These are phyloP conservation scores for Glebionis coronaria DNA, from an alignment of 129 eudicot genomes.

Conservation along the genomic window DNA sequence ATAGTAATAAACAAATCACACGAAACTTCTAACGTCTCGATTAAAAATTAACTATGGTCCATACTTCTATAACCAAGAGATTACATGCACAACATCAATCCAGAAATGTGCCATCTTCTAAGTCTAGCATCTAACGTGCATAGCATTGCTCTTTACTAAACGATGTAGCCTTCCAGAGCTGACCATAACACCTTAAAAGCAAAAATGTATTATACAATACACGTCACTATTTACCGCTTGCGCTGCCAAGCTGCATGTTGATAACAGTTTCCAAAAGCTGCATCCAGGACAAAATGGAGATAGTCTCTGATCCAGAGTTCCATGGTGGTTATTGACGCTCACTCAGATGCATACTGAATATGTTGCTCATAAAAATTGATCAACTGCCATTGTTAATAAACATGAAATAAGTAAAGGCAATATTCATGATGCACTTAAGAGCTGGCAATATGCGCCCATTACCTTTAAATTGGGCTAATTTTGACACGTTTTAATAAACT, in stretches of 20 bases:
- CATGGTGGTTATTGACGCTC: slow-evolving; percentile 7
- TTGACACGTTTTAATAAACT: no score
- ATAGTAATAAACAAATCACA: slow-evolving; percentile 8
- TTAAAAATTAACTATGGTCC: slow-evolving; percentile 9
- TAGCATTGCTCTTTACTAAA: slow-evolving; percentile 2
- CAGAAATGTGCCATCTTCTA: not conserved
- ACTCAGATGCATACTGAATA: slow-evolving; percentile 44
- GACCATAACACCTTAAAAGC: not conserved
- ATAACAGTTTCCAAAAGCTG: not conserved
- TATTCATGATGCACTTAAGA: not conserved
- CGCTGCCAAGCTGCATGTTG: not conserved
- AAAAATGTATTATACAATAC: slow-evolving; percentile 26
- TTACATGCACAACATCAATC: slow-evolving; percentile 14
- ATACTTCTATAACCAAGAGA: slow-evolving; percentile 5
- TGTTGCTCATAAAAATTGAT: slow-evolving; percentile 75
- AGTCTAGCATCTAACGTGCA: not conserved
- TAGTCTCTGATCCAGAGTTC: not conserved
- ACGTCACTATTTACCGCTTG: slow-evolving; percentile 31
- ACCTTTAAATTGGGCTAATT: no score
- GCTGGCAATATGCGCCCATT: no score
- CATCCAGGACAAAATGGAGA: slow-evolving; percentile 4
- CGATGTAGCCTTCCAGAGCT: not conserved
- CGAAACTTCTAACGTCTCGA: slow-evolving; percentile 8
- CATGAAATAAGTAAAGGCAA: not conserved
- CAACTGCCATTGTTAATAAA: slow-evolving; percentile 44